Evolutionary conservation across 495 filamentous ascomycete species (phyloP).

Genomic region (Penicillium bialowiezense): DNA sequence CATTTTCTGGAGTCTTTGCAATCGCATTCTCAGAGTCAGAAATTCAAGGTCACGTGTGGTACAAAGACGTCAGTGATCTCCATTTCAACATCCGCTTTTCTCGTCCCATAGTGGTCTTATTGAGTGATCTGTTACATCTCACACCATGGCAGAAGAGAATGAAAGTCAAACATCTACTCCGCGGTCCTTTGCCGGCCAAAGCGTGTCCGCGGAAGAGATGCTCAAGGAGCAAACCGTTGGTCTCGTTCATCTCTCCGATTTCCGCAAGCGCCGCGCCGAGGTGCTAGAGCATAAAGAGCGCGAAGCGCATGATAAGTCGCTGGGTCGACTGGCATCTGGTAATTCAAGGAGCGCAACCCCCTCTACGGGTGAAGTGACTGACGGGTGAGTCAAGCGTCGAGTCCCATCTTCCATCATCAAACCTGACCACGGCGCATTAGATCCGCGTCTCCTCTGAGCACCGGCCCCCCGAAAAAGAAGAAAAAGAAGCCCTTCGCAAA

Average conservation of each 20-base stretch:
- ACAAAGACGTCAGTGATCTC: constrained; percentile 16
- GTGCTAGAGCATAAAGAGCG: constrained; percentile 87
- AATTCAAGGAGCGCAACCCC: constrained; percentile 53
- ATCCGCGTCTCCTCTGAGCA: constrained; percentile 37
- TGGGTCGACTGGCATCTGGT: constrained; percentile 47
- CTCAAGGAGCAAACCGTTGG: constrained; percentile 91
- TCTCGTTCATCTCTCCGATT: constrained; percentile 87
- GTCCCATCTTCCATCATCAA: constrained; percentile 1
- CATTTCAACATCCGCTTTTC: background rate
- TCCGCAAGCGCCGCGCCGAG: constrained; percentile 94
- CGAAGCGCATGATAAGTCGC: constrained; percentile 65
- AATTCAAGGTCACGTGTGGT: constrained; percentile 17
- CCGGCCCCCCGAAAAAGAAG: constrained; percentile 58
- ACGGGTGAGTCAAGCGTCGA: constrained; percentile 44
- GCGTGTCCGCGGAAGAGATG: constrained; percentile 80
- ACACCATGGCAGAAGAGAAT: constrained; percentile 35
- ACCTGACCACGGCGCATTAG: constrained; percentile 43
- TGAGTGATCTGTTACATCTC: background rate
- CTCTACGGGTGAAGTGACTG: constrained; percentile 48
- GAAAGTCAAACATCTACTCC: constrained; percentile 39
- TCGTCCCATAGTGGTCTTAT: background rate
- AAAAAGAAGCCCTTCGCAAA: constrained; percentile 62
- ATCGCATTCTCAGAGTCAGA: background rate
- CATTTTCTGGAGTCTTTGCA: too few species aligned
- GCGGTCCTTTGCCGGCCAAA: constrained; percentile 70